Percentiles rank a stretch among this genome's conserved stretches.
Evolutionary conservation across 805 yeast species (phyloP).

Genomic region (Scheffersomyces spartinae): DNA sequence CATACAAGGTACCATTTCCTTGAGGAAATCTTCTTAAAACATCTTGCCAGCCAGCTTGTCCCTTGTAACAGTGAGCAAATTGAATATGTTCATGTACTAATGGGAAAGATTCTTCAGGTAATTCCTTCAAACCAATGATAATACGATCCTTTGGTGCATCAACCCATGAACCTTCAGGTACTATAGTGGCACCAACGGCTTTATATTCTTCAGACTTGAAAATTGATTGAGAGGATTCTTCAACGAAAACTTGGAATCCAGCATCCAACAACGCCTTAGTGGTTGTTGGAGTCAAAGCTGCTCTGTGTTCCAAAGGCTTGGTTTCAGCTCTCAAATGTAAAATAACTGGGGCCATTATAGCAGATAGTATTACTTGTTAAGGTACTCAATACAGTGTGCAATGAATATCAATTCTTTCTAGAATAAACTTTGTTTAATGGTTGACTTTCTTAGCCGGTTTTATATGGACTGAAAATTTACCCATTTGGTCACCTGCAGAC

Average conservation of each 20-base stretch:
- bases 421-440: no score
- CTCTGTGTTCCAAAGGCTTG: constrained; percentile 95
- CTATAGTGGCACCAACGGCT: constrained; percentile 74
- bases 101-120: constrained; percentile 88
- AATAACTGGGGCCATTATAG: constrained; percentile 35
- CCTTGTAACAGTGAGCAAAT: constrained; percentile 97
- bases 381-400: no score
- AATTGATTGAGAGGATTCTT: constrained; percentile 74
- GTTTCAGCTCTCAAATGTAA: constrained; percentile 94
- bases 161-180: constrained; percentile 91
- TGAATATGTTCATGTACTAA: constrained; percentile 93
- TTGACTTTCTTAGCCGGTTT: no score
- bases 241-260: constrained; percentile 83
- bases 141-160: constrained; percentile 83
- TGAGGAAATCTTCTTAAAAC: constrained; percentile 81
- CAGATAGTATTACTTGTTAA: no score
- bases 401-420: no score
- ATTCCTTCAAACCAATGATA: constrained; percentile 87
- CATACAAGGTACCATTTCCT: constrained; percentile 87
- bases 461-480: no score
- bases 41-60: constrained; percentile 95
- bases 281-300: constrained; percentile 90
- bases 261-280: constrained; percentile 74
- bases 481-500: no score
- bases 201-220: constrained; percentile 69